A percentile compares a stretch with the other conserved stretches of the same genome.
Evolutionary conservation across 1,284 basidiomycete species (phyloP).

Genomic region (Ceratorhiza oryzae-sativae): DNA sequence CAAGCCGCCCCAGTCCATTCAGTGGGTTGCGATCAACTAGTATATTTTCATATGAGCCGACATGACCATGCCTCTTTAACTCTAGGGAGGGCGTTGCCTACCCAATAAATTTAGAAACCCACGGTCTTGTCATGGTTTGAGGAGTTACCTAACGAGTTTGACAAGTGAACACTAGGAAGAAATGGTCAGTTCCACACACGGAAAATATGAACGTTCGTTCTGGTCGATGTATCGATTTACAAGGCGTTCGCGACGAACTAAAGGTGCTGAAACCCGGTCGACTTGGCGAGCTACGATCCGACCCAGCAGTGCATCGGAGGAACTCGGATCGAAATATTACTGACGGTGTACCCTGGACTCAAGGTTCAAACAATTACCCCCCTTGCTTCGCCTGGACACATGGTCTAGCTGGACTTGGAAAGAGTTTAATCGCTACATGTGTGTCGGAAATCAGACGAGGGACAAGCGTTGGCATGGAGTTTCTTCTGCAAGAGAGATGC

Average conservation of each 20-base stretch:
- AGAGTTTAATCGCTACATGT: slow-evolving; percentile 15
- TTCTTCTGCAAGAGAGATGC: slow-evolving; percentile 39
- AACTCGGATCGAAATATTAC: not conserved
- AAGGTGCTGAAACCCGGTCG: not conserved
- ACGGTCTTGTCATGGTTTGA: no score
- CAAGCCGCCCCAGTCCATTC: not conserved
- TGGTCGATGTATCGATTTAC: not conserved
- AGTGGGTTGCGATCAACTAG: not conserved
- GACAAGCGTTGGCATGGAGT: not conserved
- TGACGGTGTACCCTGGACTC: not conserved
- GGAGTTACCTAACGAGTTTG: no score
- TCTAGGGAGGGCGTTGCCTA: not conserved
- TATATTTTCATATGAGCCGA: not conserved
- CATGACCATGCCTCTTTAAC: not conserved
- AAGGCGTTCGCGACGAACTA: not conserved
- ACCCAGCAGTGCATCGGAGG: not conserved
- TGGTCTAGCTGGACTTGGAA: slow-evolving; percentile 22
- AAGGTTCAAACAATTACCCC: not conserved
- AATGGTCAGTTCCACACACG: no score
- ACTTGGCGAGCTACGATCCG: not conserved
- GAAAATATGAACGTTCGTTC: not conserved
- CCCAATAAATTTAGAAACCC: no score
- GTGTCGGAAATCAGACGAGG: not conserved
- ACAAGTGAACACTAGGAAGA: no score
- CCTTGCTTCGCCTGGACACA: slow-evolving; percentile 3